Evolutionary conservation across 257 asterid species (phyloP).

Genomic region (Lantana camara): DNA sequence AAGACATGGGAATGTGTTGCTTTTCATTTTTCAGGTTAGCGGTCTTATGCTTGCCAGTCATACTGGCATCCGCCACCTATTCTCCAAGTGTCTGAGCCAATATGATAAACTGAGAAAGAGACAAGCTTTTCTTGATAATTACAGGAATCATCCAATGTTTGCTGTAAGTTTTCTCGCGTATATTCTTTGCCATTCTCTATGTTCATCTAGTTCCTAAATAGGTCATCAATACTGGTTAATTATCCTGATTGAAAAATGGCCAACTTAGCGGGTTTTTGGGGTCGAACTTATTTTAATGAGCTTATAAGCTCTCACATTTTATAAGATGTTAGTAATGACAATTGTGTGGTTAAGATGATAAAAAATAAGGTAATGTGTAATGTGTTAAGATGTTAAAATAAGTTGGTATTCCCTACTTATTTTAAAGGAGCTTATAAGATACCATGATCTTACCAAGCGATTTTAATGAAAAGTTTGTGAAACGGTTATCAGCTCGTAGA

Average conservation of each 20-base stretch:
- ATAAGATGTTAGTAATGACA: too few relatives aligned
- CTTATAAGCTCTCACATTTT: too few relatives aligned
- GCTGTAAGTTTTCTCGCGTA: slow-evolving; percentile 69
- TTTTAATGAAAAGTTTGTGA: too few relatives aligned
- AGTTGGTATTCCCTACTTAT: too few relatives aligned
- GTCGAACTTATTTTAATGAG: too few relatives aligned
- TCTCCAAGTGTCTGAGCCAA: slow-evolving; percentile 94
- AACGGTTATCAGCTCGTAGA: too few relatives aligned
- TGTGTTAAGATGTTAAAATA: too few relatives aligned
- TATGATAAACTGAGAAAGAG: slow-evolving; percentile 96
- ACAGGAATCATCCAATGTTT: slow-evolving; percentile 91
- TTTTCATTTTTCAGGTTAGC: slow-evolving; percentile 65
- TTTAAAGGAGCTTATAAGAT: too few relatives aligned
- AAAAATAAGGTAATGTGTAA: too few relatives aligned
- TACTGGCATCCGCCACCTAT: slow-evolving; percentile 98
- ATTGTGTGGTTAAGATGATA: too few relatives aligned
- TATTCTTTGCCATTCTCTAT: slow-evolving; percentile 16
- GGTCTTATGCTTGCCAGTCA: slow-evolving; percentile 99
- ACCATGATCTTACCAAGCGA: too few relatives aligned
- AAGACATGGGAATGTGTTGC: slow-evolving; percentile 1
- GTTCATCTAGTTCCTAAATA: background rate
- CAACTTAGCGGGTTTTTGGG: too few relatives aligned
- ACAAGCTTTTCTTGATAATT: slow-evolving; percentile 98
- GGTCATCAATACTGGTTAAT: background rate
- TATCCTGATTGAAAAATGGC: slow-evolving; percentile 3